Conservation (phyloP, 495 filamentous ascomycete genomes). For the Penicillium dipodomyicola region DNA sequence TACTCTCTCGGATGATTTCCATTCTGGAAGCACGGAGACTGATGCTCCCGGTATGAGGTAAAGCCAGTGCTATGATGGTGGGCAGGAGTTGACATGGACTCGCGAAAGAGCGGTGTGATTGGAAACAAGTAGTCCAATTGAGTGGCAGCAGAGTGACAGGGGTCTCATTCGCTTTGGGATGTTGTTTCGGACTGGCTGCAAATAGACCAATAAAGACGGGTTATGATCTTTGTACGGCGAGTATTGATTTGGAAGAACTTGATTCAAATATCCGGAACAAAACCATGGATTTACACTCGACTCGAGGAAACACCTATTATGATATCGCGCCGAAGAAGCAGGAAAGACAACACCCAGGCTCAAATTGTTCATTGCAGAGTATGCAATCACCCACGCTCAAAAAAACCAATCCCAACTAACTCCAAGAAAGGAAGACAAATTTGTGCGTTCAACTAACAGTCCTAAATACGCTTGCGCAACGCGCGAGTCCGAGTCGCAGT, state of each 20-base stretch:
- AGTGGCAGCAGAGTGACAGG: neutral
- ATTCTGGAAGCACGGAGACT: neutral
- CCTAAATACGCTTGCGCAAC: conserved; percentile 49
- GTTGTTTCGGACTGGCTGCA: neutral
- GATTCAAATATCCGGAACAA: neutral
- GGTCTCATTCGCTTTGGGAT: neutral
- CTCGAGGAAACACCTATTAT: conserved; percentile 8
- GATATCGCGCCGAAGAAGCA: conserved; percentile 2
- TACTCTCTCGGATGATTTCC: neutral
- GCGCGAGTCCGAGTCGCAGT: conserved; percentile 40
- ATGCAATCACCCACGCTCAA: conserved; percentile 12
- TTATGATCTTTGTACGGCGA: neutral
- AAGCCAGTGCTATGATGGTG: neutral
- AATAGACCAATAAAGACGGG: neutral
- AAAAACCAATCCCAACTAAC: conserved; percentile 2
- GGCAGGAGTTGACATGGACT: neutral
- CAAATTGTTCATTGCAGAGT: conserved; percentile 7
- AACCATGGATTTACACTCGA: neutral
- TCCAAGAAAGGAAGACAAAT: neutral
- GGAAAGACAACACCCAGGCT: conserved; percentile 1
- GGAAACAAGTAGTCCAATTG: neutral
- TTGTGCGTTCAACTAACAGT: neutral
- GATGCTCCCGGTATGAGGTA: neutral
- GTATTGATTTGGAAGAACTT: neutral
- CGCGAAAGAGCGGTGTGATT: neutral